Evolutionary conservation across 257 asterid genomes (phyloP).

Genomic region (Osmanthus fragrans): DNA sequence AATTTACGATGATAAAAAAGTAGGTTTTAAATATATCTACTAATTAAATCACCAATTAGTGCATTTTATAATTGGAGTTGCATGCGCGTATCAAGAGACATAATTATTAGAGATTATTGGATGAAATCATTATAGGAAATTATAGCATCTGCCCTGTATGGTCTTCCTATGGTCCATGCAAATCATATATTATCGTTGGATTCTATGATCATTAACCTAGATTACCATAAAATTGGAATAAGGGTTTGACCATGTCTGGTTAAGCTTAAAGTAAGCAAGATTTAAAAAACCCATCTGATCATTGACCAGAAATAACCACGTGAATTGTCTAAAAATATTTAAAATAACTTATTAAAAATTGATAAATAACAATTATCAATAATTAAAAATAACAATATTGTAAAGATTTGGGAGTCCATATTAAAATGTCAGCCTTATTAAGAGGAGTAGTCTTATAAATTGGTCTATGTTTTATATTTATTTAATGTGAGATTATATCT

Average conservation of each 20-base stretch:
- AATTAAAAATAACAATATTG: too few species aligned
- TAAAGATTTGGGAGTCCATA: too few species aligned
- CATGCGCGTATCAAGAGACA: not conserved
- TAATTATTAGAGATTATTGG: not conserved
- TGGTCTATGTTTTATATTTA: too few species aligned
- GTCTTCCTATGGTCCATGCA: not conserved
- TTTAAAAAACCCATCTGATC: not conserved
- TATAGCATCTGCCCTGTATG: not conserved
- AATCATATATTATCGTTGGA: not conserved
- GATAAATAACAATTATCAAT: too few species aligned
- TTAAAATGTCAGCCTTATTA: too few species aligned
- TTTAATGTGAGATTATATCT: too few species aligned
- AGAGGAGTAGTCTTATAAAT: too few species aligned
- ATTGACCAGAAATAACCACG: not conserved
- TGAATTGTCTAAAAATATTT: too few species aligned
- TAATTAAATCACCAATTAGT: not conserved
- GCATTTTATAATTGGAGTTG: conserved; percentile 5
- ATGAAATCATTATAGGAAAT: not conserved
- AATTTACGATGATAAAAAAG: too few species aligned
- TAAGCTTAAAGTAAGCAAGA: not conserved
- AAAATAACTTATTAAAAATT: too few species aligned
- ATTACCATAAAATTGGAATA: not conserved
- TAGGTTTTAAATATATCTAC: not conserved
- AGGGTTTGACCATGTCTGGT: not conserved
- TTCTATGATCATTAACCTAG: not conserved